Evolutionary conservation across 2,329 filamentous ascomycete species (phyloP).

Genomic region (Chrysosporium queenslandicum): DNA sequence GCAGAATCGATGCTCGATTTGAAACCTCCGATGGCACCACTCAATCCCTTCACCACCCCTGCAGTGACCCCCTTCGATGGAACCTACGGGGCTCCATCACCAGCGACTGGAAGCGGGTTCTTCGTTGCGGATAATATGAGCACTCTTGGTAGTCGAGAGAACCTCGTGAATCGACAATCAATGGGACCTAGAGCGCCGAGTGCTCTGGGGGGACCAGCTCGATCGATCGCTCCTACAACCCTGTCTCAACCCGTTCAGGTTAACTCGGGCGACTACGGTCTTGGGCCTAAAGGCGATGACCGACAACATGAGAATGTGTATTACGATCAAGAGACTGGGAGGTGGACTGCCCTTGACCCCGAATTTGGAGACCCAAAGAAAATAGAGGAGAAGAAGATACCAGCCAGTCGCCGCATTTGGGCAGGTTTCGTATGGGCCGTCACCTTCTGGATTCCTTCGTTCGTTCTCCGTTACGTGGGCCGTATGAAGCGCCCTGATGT

Average conservation of each 20-base stretch:
- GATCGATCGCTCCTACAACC: slow-evolving; percentile 40
- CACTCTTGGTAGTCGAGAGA: slow-evolving; percentile 60
- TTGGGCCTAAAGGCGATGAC: slow-evolving; percentile 76
- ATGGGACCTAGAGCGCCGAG: slow-evolving; percentile 40
- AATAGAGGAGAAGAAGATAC: slow-evolving; percentile 59
- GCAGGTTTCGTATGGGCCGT: slow-evolving; percentile 70
- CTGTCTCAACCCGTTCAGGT: slow-evolving; percentile 50
- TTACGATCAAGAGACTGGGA: slow-evolving; percentile 58
- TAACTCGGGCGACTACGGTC: slow-evolving; percentile 73
- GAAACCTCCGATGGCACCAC: slow-evolving; percentile 51
- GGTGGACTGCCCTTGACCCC: slow-evolving; percentile 62
- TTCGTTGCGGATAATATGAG: slow-evolving; percentile 56
- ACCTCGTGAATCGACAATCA: slow-evolving; percentile 46
- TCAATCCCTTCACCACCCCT: slow-evolving; percentile 41
- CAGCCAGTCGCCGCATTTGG: slow-evolving; percentile 62
- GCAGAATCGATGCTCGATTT: slow-evolving; percentile 92
- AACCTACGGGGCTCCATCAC: slow-evolving; percentile 56
- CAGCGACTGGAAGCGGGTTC: slow-evolving; percentile 51
- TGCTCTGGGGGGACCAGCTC: slow-evolving; percentile 42
- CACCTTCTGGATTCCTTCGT: slow-evolving; percentile 92
- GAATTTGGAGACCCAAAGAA: slow-evolving; percentile 68
- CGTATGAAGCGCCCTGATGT: slow-evolving; percentile 97
- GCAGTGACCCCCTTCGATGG: slow-evolving; percentile 56
- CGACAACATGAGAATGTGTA: slow-evolving; percentile 59
- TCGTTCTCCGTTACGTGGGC: slow-evolving; percentile 65